These are phyloP conservation scores for Mortierella sp. DNA, from an alignment of 371 early-diverging fungal genomes.

Conservation along the genomic window DNA sequence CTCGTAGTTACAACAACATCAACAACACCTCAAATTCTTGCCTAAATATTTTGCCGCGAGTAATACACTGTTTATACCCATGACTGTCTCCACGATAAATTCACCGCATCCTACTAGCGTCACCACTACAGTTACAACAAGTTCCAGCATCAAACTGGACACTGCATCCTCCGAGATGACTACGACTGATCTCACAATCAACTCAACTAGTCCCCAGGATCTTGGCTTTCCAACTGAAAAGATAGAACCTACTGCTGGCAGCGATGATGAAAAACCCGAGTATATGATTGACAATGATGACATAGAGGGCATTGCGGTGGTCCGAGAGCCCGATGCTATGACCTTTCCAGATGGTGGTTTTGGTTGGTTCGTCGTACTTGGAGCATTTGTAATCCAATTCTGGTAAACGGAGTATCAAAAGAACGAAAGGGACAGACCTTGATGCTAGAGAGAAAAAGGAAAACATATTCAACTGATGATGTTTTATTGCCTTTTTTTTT, in stretches of 20 bases:
- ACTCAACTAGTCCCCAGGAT: background rate
- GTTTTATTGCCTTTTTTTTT: background rate
- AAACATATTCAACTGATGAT: background rate
- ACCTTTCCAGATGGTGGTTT: slow-evolving; percentile 63
- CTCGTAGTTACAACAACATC: background rate
- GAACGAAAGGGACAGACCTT: no score
- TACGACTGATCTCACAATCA: background rate
- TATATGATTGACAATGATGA: background rate
- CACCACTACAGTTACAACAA: background rate
- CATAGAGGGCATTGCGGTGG: background rate
- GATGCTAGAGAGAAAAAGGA: background rate
- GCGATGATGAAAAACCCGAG: slow-evolving; percentile 4
- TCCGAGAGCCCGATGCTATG: background rate
- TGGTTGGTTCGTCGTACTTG: slow-evolving; percentile 72
- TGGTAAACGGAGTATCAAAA: slow-evolving; percentile 15
- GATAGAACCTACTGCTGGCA: background rate
- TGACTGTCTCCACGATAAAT: background rate
- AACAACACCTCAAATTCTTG: background rate
- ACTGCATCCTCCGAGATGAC: background rate
- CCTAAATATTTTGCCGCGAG: background rate
- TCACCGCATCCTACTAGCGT: background rate
- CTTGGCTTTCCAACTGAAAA: background rate
- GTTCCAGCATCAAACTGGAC: background rate
- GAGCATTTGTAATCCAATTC: slow-evolving; percentile 68
- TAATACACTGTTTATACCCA: no score